These are phyloP conservation scores for Botrytis fragariae DNA, from an alignment of 2,329 filamentous ascomycete species.

Conservation along the genomic window DNA sequence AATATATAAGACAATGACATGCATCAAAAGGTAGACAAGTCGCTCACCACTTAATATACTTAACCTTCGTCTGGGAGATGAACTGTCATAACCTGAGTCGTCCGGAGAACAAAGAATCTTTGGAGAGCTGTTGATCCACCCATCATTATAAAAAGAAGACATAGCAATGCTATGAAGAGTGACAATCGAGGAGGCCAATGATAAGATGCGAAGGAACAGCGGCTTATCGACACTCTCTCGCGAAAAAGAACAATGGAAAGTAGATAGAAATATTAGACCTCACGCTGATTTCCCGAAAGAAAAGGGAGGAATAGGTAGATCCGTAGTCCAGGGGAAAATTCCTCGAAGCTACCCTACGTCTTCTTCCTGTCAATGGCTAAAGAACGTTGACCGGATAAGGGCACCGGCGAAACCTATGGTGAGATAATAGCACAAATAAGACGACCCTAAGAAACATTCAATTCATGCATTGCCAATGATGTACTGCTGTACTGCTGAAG, in stretches of 20 bases:
- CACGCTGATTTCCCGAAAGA: slow-evolving; percentile 7
- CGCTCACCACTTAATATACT: slow-evolving; percentile 14
- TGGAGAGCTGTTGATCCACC: slow-evolving; percentile 3
- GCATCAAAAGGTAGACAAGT: not conserved
- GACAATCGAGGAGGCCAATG: slow-evolving; percentile 30
- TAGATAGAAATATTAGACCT: slow-evolving; percentile 17
- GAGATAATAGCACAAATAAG: slow-evolving; percentile 13
- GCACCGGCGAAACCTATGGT: slow-evolving; percentile 7
- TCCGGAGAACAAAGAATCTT: not conserved
- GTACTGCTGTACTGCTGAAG: slow-evolving; percentile 16
- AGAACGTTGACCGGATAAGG: slow-evolving; percentile 22
- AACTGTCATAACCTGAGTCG: slow-evolving; percentile 25
- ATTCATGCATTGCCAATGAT: not conserved
- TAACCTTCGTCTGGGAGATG: slow-evolving; percentile 14
- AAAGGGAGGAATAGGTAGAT: slow-evolving; percentile 4
- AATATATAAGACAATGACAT: not conserved
- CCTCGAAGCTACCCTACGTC: not conserved
- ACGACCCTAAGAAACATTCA: slow-evolving; percentile 6
- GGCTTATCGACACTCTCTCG: slow-evolving; percentile 33
- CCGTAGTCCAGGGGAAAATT: slow-evolving; percentile 1
- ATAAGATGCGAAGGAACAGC: slow-evolving; percentile 31
- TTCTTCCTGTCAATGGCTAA: slow-evolving; percentile 20
- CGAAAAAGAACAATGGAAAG: slow-evolving; percentile 22
- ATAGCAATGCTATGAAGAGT: slow-evolving; percentile 27
- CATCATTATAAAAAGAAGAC: slow-evolving; percentile 17